Percentiles rank a stretch among this genome's conserved stretches.
Conservation (phyloP, 148 eudicot genomes). For the Mesembryanthemum crystallinum region DNA sequence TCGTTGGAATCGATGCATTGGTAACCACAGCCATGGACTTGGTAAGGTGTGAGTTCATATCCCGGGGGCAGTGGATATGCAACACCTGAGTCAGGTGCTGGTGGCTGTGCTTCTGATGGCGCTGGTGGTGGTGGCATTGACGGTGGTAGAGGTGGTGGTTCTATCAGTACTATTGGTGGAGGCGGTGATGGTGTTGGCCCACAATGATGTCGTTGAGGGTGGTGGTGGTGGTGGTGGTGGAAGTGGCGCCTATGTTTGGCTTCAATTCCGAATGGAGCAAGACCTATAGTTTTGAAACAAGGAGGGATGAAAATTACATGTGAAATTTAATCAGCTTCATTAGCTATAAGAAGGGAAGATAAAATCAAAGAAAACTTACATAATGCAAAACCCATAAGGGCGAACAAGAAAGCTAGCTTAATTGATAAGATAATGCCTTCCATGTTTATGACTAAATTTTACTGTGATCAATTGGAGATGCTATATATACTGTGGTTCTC, state of each 20-base stretch:
- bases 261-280: conserved; percentile 10
- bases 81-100: too few species aligned
- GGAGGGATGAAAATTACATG: neutral
- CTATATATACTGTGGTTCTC: too few species aligned
- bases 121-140: neutral
- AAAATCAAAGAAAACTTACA: neutral
- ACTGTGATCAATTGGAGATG: too few species aligned
- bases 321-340: too few species aligned
- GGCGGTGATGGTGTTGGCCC: neutral
- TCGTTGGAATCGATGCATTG: conserved; percentile 15
- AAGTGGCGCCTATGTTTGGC: conserved; percentile 3
- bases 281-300: neutral
- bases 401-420: conserved; percentile 1
- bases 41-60: conserved; percentile 15
- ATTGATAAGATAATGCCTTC: neutral
- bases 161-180: neutral
- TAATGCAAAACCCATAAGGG: neutral
- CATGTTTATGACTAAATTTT: neutral
- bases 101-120: neutral
- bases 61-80: conserved; percentile 1
- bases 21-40: conserved; percentile 14
- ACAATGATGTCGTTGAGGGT: neutral
- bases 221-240: conserved; percentile 1
- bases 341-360: neutral
- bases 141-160: neutral